These are phyloP conservation scores for Colletotrichum salicis DNA, from an alignment of 2,329 filamentous ascomycete species.

Conservation along the genomic window DNA sequence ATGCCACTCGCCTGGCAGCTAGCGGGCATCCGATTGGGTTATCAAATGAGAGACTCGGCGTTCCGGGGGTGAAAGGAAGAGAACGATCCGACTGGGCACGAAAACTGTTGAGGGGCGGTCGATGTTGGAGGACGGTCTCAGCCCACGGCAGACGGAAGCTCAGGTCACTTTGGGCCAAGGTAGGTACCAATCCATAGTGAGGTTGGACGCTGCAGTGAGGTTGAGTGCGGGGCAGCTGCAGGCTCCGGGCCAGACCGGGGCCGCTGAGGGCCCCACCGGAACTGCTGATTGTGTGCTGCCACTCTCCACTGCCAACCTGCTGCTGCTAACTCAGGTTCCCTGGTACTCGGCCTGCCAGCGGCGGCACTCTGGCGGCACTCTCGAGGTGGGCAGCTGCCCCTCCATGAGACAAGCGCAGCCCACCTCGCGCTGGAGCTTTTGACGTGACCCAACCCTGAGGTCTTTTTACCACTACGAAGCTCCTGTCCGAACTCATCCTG, in stretches of 20 bases:
- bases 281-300: constrained; percentile 28
- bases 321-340: background rate
- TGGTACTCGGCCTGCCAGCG: constrained; percentile 1
- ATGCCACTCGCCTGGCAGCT: background rate
- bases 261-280: constrained; percentile 23
- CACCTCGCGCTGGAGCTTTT: constrained; percentile 33
- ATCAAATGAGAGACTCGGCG: constrained; percentile 9
- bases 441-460: constrained; percentile 36
- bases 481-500: constrained; percentile 21
- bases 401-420: constrained; percentile 30
- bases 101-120: constrained; percentile 32
- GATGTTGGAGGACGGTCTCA: constrained; percentile 34
- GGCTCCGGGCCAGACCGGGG: constrained; percentile 26
- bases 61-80: constrained; percentile 8
- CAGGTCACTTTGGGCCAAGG: constrained; percentile 4
- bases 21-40: constrained; percentile 7
- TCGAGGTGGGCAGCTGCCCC: constrained; percentile 8
- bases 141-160: constrained; percentile 15
- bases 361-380: background rate
- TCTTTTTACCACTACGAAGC: constrained; percentile 25
- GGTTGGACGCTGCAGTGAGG: background rate
- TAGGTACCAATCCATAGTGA: background rate
- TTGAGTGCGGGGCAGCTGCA: constrained; percentile 34
- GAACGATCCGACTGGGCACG: constrained; percentile 14
- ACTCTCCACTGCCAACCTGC: background rate